Conservation (phyloP, 208 protist genomes). For the Wallacemonas sp. region DNA sequence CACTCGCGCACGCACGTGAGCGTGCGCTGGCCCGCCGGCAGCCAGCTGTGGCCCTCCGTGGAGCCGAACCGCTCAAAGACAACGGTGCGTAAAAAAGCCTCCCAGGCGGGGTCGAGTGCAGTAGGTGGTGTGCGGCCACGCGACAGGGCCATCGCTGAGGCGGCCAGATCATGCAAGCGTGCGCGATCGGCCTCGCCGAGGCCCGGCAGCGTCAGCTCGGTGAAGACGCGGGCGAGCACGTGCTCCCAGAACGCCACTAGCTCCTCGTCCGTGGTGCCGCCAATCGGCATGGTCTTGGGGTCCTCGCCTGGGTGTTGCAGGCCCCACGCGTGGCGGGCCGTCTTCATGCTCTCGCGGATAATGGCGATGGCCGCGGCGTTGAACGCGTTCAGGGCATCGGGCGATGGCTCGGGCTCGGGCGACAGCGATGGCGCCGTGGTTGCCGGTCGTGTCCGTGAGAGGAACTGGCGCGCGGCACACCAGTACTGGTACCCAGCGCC, state of each 20-base stretch:
- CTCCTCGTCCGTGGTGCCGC: slow-evolving; percentile 34
- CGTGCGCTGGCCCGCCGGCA: slow-evolving; percentile 46
- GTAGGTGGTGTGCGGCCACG: background rate
- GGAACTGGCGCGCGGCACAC: slow-evolving; percentile 38
- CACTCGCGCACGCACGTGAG: slow-evolving; percentile 43
- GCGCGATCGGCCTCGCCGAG: background rate
- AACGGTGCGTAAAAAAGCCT: slow-evolving; percentile 26
- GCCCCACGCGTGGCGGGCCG: slow-evolving; percentile 24
- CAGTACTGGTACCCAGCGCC: slow-evolving; percentile 70
- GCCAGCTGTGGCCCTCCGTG: slow-evolving; percentile 51
- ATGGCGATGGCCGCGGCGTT: background rate
- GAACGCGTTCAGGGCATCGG: background rate
- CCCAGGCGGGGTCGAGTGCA: background rate
- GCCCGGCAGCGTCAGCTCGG: background rate
- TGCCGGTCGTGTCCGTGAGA: slow-evolving; percentile 22
- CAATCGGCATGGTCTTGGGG: slow-evolving; percentile 63
- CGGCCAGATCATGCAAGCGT: background rate
- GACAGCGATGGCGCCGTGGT: slow-evolving; percentile 23
- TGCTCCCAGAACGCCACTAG: slow-evolving; percentile 48
- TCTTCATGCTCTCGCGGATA: slow-evolving; percentile 20
- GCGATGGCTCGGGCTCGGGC: background rate
- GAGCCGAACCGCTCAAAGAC: slow-evolving; percentile 43
- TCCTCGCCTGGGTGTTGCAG: slow-evolving; percentile 18
- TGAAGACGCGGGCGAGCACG: slow-evolving; percentile 34
- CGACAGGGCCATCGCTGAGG: background rate